A percentile compares a stretch with the other conserved stretches of the same genome.
Evolutionary conservation across 768 basidiomycete species (phyloP).

Genomic region (Imleria badia): DNA sequence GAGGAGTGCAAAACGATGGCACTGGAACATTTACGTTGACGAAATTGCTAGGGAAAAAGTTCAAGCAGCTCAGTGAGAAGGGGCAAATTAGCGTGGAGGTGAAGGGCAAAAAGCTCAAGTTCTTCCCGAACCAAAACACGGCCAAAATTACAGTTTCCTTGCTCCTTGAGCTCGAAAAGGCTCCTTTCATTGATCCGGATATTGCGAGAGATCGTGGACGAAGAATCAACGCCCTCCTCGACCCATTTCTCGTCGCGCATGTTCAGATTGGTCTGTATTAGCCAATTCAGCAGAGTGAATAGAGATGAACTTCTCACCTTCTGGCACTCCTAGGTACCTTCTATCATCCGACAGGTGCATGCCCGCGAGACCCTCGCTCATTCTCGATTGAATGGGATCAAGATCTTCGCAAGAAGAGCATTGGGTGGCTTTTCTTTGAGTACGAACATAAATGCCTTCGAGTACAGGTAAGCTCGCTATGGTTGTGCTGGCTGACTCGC

Average conservation of each 20-base stretch:
- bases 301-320: not conserved
- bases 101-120: slow-evolving; percentile 39
- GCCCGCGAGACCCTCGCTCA: slow-evolving; percentile 39
- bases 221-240: slow-evolving; percentile 44
- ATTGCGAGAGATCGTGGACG: slow-evolving; percentile 48
- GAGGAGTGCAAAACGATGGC: slow-evolving; percentile 62
- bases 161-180: slow-evolving; percentile 46
- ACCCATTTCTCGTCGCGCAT: slow-evolving; percentile 52
- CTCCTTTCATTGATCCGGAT: slow-evolving; percentile 54
- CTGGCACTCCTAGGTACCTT: slow-evolving; percentile 24
- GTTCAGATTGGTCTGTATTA: slow-evolving; percentile 64
- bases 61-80: slow-evolving; percentile 44
- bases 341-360: slow-evolving; percentile 24
- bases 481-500: not conserved
- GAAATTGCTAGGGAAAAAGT: slow-evolving; percentile 39
- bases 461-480: slow-evolving; percentile 44
- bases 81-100: slow-evolving; percentile 41
- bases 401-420: slow-evolving; percentile 44
- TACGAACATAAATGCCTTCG: slow-evolving; percentile 69
- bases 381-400: slow-evolving; percentile 75
- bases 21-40: slow-evolving; percentile 37
- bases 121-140: slow-evolving; percentile 11
- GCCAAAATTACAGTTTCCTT: slow-evolving; percentile 13
- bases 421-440: slow-evolving; percentile 58
- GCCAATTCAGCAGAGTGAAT: not conserved